Evolutionary conservation across 768 basidiomycete genomes (phyloP).

Genomic region (Mycena haematopus): DNA sequence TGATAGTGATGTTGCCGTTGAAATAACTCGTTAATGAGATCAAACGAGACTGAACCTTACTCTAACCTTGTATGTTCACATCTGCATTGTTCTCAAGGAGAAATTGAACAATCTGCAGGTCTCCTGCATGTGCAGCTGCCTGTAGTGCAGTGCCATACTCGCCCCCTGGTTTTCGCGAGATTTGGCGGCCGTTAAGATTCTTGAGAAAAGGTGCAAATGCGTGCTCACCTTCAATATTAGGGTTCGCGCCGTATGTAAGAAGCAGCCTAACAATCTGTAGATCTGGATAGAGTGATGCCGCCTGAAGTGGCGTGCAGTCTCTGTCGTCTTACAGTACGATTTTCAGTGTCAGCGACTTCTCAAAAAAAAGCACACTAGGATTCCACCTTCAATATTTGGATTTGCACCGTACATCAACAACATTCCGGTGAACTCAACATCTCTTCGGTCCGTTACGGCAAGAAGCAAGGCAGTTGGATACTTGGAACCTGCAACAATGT

Average conservation of each 20-base stretch:
- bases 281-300: neutral
- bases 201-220: neutral
- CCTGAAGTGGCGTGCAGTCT: neutral
- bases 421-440: neutral
- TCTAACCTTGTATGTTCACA: neutral
- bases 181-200: neutral
- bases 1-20: neutral
- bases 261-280: neutral
- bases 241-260: neutral
- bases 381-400: neutral
- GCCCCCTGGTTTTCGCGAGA: neutral
- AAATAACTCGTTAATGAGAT: neutral
- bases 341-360: neutral
- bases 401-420: slow-evolving; percentile 6
- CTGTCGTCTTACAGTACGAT: neutral
- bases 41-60: neutral
- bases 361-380: neutral
- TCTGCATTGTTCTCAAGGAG: neutral
- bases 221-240: neutral
- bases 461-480: slow-evolving; percentile 2
- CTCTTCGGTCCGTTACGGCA: neutral
- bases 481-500: neutral
- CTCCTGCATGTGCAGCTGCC: neutral
- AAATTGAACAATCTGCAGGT: neutral
- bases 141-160: neutral